These are phyloP conservation scores for Bolboschoenus planiculmis DNA, from an alignment of 176 grass and related monocot species.

Conservation along the genomic window DNA sequence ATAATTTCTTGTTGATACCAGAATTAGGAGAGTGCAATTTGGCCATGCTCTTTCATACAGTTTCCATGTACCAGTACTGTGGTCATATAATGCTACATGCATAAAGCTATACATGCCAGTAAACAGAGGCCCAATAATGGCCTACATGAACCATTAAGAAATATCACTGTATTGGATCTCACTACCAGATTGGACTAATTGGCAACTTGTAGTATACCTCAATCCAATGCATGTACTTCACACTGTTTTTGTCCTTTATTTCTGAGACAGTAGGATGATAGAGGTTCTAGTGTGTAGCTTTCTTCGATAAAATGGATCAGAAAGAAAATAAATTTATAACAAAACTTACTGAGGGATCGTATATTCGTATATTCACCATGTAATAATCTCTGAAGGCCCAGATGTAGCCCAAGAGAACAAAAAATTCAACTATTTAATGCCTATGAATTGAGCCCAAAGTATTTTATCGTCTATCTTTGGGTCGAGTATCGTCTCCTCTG, in stretches of 20 bases:
- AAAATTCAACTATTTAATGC: background rate
- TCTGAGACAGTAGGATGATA: too few species aligned
- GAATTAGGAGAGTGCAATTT: background rate
- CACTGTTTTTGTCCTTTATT: too few species aligned
- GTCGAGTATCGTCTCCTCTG: background rate
- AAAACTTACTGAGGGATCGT: too few species aligned
- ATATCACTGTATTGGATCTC: background rate
- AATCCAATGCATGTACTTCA: too few species aligned
- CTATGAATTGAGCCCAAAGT: background rate
- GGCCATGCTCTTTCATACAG: background rate
- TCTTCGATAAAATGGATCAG: too few species aligned
- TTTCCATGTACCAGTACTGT: background rate
- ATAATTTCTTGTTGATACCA: background rate
- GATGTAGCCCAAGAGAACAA: too few species aligned
- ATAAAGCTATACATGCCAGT: background rate
- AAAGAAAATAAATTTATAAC: too few species aligned
- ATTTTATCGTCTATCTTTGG: too few species aligned
- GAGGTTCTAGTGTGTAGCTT: too few species aligned
- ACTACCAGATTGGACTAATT: background rate
- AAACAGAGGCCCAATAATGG: background rate
- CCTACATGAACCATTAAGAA: background rate
- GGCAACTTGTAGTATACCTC: too few species aligned
- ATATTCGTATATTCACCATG: too few species aligned
- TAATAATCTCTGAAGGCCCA: too few species aligned
- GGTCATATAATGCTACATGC: background rate